Conservation (phyloP, 2,329 filamentous ascomycete genomes). For the Trichophyton mentagrophytes region DNA sequence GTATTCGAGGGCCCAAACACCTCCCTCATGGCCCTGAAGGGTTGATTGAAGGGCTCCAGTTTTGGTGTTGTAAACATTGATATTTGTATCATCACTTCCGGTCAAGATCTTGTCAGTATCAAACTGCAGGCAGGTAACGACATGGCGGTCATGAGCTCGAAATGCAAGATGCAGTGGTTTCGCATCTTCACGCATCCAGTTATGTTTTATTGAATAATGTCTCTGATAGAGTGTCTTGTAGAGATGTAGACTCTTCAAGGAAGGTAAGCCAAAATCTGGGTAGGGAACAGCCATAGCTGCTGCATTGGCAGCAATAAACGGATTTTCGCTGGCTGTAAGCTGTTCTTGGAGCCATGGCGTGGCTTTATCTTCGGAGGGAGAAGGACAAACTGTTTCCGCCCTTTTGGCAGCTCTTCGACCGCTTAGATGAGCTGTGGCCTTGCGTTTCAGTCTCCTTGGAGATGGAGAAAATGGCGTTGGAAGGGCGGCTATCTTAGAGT, state of each 20-base stretch:
- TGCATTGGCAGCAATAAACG: constrained; percentile 64
- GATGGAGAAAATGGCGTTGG: constrained; percentile 14
- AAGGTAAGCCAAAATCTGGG: constrained; percentile 64
- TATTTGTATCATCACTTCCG: constrained; percentile 92
- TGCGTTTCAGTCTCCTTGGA: constrained; percentile 33
- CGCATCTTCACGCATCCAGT: constrained; percentile 74
- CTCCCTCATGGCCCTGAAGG: constrained; percentile 86
- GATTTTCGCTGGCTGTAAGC: constrained; percentile 55
- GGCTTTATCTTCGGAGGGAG: constrained; percentile 30
- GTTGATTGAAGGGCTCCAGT: constrained; percentile 73
- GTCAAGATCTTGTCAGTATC: constrained; percentile 97
- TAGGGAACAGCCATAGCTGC: constrained; percentile 73
- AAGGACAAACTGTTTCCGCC: constrained; percentile 32
- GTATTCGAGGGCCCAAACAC: constrained; percentile 95
- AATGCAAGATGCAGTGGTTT: constrained; percentile 89
- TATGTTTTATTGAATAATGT: constrained; percentile 77
- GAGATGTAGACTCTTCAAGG: constrained; percentile 71
- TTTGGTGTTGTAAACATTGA: constrained; percentile 96
- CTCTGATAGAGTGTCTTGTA: constrained; percentile 95
- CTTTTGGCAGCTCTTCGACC: constrained; percentile 45
- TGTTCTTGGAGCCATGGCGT: constrained; percentile 37
- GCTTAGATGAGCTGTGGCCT: constrained; percentile 34
- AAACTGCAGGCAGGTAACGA: constrained; percentile 95
- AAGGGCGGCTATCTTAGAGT: constrained; percentile 16
- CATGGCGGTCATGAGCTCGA: constrained; percentile 87